Evolutionary conservation across 257 asterid species (phyloP).

Genomic region (Coffea eugenioides): DNA sequence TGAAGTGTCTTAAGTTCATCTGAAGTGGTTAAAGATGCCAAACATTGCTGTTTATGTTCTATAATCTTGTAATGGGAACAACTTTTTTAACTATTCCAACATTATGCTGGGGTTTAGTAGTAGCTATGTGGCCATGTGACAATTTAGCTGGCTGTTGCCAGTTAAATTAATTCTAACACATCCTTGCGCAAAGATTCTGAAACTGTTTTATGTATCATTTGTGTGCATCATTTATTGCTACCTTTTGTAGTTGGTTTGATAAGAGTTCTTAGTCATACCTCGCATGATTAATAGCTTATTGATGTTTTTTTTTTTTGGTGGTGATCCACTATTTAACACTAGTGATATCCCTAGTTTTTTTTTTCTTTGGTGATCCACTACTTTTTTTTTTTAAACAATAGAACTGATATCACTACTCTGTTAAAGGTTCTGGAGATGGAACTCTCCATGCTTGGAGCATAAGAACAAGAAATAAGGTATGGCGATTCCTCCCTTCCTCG

Average conservation of each 20-base stretch:
- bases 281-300: not conserved
- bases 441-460: constrained; percentile 82
- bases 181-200: not conserved
- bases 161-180: not conserved
- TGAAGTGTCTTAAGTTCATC: not conserved
- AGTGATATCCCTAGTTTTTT: not conserved
- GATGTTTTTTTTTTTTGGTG: not conserved
- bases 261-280: not conserved
- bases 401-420: constrained; percentile 8
- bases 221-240: not conserved
- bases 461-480: constrained; percentile 64
- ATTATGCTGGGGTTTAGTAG: not conserved
- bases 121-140: not conserved
- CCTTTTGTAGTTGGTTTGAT: not conserved
- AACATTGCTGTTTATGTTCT: not conserved
- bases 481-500: not conserved
- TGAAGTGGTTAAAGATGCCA: not conserved
- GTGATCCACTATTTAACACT: not conserved
- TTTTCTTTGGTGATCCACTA: not conserved
- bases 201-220: not conserved
- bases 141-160: not conserved
- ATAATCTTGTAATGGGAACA: not conserved
- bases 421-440: constrained; percentile 94
- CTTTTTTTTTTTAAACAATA: not conserved
- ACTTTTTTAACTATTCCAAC: not conserved